These are phyloP conservation scores for Verticillium alfalfae DNA, from an alignment of 2,329 filamentous ascomycete genomes.

Conservation along the genomic window DNA sequence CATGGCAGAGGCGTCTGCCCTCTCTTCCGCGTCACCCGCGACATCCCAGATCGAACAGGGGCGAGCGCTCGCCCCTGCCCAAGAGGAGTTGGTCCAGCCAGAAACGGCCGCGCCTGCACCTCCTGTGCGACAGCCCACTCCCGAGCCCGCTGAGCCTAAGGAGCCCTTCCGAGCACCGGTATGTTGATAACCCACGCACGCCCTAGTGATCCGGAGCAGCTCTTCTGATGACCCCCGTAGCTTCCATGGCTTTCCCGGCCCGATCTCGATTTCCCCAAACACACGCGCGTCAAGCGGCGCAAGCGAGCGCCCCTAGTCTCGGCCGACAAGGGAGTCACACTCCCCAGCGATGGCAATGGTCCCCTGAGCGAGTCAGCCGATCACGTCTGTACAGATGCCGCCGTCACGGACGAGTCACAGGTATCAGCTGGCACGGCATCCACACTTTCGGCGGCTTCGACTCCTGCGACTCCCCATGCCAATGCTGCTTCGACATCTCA, in stretches of 20 bases:
- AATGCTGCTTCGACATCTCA: background rate
- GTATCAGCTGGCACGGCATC: slow-evolving; percentile 13
- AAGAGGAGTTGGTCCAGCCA: background rate
- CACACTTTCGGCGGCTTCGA: slow-evolving; percentile 8
- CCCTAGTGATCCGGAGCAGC: background rate
- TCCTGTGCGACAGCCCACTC: background rate
- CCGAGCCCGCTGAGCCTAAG: slow-evolving; percentile 8
- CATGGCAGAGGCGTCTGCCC: background rate
- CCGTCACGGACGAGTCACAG: slow-evolving; percentile 9
- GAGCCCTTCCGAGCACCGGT: slow-evolving; percentile 44
- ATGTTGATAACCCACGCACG: slow-evolving; percentile 22
- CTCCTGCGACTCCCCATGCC: background rate
- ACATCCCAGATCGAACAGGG: background rate
- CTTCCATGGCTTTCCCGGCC: slow-evolving; percentile 54
- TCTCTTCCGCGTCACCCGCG: background rate
- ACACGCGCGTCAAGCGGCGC: background rate
- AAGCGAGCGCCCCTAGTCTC: slow-evolving; percentile 35
- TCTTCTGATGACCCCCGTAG: slow-evolving; percentile 21
- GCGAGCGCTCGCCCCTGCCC: background rate
- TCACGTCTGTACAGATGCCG: slow-evolving; percentile 10
- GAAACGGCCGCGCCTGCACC: background rate
- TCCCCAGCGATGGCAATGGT: slow-evolving; percentile 34
- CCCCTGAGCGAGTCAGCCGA: slow-evolving; percentile 13
- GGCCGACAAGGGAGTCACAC: slow-evolving; percentile 31
- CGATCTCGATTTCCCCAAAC: slow-evolving; percentile 42